A percentile compares a stretch with the other conserved stretches of the same genome.
These are phyloP conservation scores for Eucalyptus erythrocorys DNA, from an alignment of 345 rosid species.

Conservation along the genomic window DNA sequence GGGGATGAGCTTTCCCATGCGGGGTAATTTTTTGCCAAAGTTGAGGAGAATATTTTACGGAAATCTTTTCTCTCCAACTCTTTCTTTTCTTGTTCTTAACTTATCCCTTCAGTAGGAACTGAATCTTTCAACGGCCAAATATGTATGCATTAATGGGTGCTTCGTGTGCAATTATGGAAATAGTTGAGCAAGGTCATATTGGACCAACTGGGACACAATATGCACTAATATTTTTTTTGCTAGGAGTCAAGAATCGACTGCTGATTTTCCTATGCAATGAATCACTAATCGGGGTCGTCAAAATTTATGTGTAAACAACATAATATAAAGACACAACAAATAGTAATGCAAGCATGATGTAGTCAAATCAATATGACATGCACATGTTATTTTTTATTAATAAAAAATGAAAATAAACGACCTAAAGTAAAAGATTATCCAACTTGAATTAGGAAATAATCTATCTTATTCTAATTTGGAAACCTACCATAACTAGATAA, in stretches of 20 bases:
- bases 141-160: background rate
- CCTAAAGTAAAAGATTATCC: background rate
- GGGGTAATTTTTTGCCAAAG: background rate
- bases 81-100: too few relatives aligned
- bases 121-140: background rate
- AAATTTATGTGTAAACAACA: background rate
- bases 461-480: background rate
- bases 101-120: background rate
- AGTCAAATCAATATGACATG: background rate
- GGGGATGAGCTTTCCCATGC: too few relatives aligned
- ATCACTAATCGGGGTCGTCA: accelerated
- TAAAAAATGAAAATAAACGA: too few relatives aligned
- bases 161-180: background rate
- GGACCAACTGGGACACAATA: background rate
- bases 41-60: background rate
- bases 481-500: background rate
- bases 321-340: accelerated
- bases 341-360: background rate
- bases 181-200: background rate
- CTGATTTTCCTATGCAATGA: background rate
- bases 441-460: background rate
- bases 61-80: background rate
- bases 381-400: background rate
- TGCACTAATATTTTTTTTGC: background rate
- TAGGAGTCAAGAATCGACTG: background rate